Conservation (phyloP, 371 early-diverging fungal species). For the Mortierella sp. region DNA sequence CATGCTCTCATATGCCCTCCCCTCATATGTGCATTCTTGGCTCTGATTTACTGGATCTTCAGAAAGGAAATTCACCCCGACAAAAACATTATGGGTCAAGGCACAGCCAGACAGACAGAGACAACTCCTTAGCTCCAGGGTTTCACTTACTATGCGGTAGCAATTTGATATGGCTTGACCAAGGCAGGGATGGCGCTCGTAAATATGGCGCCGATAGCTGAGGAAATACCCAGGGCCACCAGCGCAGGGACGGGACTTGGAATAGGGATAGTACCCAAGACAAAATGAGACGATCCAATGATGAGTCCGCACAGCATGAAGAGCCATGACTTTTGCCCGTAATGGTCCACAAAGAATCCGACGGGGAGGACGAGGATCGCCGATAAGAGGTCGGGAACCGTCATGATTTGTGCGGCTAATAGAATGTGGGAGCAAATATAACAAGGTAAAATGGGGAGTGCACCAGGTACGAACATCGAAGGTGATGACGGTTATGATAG, state of each 20-base stretch:
- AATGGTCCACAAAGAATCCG: slow-evolving; percentile 68
- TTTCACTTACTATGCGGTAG: slow-evolving; percentile 47
- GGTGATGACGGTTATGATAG: neutral
- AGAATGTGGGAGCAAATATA: neutral
- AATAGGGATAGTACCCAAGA: slow-evolving; percentile 26
- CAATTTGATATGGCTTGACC: slow-evolving; percentile 48
- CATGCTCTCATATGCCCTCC: too few relatives aligned
- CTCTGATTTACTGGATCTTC: neutral
- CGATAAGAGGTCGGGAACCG: slow-evolving; percentile 71
- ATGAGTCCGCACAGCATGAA: slow-evolving; percentile 47
- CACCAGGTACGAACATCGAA: neutral
- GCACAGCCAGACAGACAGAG: neutral
- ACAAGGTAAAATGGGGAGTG: too few relatives aligned
- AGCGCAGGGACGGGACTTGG: slow-evolving; percentile 66
- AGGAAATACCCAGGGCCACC: slow-evolving; percentile 67
- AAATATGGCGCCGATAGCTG: slow-evolving; percentile 61
- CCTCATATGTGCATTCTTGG: neutral
- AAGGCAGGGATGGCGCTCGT: slow-evolving; percentile 43
- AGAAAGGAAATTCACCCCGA: neutral
- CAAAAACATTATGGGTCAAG: neutral
- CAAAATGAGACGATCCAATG: slow-evolving; percentile 41
- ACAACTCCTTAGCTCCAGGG: neutral
- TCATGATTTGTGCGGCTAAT: slow-evolving; percentile 63
- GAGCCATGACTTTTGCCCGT: slow-evolving; percentile 61
- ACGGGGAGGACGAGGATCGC: slow-evolving; percentile 67